Evolutionary conservation across 129 eudicot species (phyloP).

Genomic region (Flaveria bidentis): DNA sequence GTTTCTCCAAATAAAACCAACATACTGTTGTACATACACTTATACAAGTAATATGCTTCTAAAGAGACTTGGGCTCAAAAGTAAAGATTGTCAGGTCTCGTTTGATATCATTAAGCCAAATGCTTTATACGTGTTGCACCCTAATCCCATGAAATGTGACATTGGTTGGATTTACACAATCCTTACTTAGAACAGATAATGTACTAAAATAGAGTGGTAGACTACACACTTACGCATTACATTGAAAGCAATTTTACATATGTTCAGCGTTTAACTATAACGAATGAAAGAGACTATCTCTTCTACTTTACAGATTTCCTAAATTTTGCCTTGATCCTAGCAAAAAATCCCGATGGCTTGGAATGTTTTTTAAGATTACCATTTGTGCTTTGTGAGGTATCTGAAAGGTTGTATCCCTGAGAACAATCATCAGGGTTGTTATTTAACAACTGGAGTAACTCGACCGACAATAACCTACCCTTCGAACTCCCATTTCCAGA

Average conservation of each 20-base stretch:
- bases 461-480: conserved; percentile 28
- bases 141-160: no score
- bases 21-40: conserved; percentile 3
- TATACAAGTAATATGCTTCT: neutral
- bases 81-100: neutral
- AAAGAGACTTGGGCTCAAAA: conserved; percentile 3
- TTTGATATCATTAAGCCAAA: neutral
- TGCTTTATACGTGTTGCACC: neutral
- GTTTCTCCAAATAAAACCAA: conserved; percentile 10
- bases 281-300: neutral
- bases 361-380: conserved; percentile 3
- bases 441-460: conserved; percentile 33
- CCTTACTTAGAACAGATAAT: neutral
- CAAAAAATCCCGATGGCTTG: conserved; percentile 26
- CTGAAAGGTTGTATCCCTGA: conserved; percentile 10
- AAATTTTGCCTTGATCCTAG: conserved; percentile 25
- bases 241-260: neutral
- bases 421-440: conserved; percentile 26
- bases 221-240: neutral
- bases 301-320: conserved; percentile 16
- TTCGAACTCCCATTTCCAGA: conserved; percentile 28
- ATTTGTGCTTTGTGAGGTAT: conserved; percentile 36
- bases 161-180: neutral
- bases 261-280: neutral
- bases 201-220: neutral